Percentiles rank a stretch among this genome's conserved stretches.
phyloP scores from a whole-genome alignment of 1,139 yeast species.

The Saccharomyces hybrid region DNA sequence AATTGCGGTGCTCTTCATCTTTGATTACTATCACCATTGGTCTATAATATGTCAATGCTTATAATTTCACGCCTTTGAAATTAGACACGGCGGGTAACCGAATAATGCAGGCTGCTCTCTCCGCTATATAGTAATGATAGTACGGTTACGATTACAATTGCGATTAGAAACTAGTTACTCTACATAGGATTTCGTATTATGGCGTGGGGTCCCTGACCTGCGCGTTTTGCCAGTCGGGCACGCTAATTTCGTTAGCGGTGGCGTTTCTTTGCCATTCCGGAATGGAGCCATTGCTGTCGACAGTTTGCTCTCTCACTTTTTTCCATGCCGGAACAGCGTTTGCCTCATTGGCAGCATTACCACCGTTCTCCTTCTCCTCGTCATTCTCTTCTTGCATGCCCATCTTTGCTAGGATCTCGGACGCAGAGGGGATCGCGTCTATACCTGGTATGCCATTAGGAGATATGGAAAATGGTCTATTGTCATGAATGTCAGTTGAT shows the following conservation, averaged over 20 bases:
- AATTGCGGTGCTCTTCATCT: too few species aligned
- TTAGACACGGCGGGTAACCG: too few species aligned
- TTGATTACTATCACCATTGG: too few species aligned
- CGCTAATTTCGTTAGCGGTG: constrained; percentile 1
- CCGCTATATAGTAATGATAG: too few species aligned
- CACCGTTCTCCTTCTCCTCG: background rate
- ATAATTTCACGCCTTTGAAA: too few species aligned
- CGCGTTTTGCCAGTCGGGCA: constrained; percentile 5
- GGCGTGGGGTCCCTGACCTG: background rate
- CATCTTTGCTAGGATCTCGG: constrained; percentile 51
- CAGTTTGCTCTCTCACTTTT: constrained; percentile 17
- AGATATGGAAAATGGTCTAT: constrained; percentile 7
- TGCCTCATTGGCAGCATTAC: constrained; percentile 3
- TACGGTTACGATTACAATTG: too few species aligned
- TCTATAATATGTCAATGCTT: too few species aligned
- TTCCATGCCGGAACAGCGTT: constrained; percentile 34
- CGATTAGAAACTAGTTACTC: background rate
- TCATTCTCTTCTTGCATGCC: constrained; percentile 31
- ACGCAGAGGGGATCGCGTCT: constrained; percentile 48
- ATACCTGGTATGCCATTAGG: constrained; percentile 25
- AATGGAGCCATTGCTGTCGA: constrained; percentile 14
- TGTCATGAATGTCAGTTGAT: background rate
- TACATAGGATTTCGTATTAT: background rate
- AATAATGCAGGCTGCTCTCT: too few species aligned
- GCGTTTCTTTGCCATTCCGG: constrained; percentile 28